Conservation (phyloP, 2,329 filamentous ascomycete genomes). For the Zymoseptoria tritici region DNA sequence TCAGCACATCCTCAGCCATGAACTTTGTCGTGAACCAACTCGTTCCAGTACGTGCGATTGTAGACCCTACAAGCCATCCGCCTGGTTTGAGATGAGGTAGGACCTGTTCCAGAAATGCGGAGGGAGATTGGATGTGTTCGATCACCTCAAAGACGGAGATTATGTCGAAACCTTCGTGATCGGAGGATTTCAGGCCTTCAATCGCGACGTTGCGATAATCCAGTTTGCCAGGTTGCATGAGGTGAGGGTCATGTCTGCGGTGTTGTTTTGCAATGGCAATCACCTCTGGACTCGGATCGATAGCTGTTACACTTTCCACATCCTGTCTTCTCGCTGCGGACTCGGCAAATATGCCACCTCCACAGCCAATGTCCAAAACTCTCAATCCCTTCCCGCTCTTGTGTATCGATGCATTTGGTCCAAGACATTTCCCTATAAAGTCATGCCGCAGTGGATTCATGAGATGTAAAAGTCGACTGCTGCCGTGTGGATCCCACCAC, state of each 20-base stretch:
- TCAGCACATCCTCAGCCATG: slow-evolving; percentile 77
- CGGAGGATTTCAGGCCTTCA: slow-evolving; percentile 50
- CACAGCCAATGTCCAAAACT: slow-evolving; percentile 90
- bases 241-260: slow-evolving; percentile 62
- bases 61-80: slow-evolving; percentile 87
- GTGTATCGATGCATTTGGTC: slow-evolving; percentile 26
- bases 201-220: slow-evolving; percentile 69
- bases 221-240: slow-evolving; percentile 50
- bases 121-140: slow-evolving; percentile 77
- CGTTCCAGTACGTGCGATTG: slow-evolving; percentile 80
- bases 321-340: slow-evolving; percentile 62
- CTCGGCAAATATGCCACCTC: slow-evolving; percentile 94
- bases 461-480: slow-evolving; percentile 84
- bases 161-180: slow-evolving; percentile 59
- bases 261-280: slow-evolving; percentile 69
- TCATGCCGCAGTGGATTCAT: slow-evolving; percentile 97
- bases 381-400: slow-evolving; percentile 39
- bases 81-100: slow-evolving; percentile 75
- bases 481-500: slow-evolving; percentile 96
- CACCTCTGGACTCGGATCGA: slow-evolving; percentile 70
- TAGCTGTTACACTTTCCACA: slow-evolving; percentile 60
- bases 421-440: slow-evolving; percentile 67
- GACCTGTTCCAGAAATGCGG: slow-evolving; percentile 63
- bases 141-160: slow-evolving; percentile 90
- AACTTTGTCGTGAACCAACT: slow-evolving; percentile 92